Evolutionary conservation across 805 yeast species (phyloP).

Genomic region (Gaillardinia entomophila): DNA sequence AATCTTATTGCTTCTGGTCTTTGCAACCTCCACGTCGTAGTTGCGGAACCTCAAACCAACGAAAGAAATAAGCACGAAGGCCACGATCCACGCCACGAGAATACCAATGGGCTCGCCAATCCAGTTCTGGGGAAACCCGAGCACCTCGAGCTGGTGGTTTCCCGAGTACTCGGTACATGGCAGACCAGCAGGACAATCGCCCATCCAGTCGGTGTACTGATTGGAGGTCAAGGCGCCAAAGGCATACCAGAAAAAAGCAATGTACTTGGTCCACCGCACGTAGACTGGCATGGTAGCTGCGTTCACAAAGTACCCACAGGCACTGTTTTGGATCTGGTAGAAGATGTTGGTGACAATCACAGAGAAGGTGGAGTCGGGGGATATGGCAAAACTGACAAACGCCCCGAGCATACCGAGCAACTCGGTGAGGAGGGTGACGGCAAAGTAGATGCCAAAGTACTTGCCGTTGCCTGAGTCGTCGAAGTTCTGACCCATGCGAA

Average conservation of each 20-base stretch:
- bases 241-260: conserved; percentile 73
- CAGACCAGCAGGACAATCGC: conserved; percentile 47
- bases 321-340: conserved; percentile 69
- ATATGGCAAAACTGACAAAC: conserved; percentile 45
- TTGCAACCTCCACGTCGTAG: conserved; percentile 49
- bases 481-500: conserved; percentile 28
- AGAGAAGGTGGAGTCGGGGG: conserved; percentile 58
- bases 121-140: conserved; percentile 68
- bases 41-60: conserved; percentile 42
- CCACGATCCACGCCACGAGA: conserved; percentile 52
- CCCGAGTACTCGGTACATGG: conserved; percentile 48
- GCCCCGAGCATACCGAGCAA: conserved; percentile 54
- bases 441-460: conserved; percentile 57
- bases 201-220: conserved; percentile 57
- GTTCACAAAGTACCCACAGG: conserved; percentile 77
- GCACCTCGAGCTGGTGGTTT: conserved; percentile 40
- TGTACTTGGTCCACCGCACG: conserved; percentile 77
- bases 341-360: conserved; percentile 56
- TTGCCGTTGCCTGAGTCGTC: conserved; percentile 7
- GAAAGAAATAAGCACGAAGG: conserved; percentile 45
- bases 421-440: conserved; percentile 51
- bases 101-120: conserved; percentile 57
- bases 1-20: conserved; percentile 25
- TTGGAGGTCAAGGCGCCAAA: conserved; percentile 65
- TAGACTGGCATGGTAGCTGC: conserved; percentile 74